These are phyloP conservation scores for Aureobasidium melanogenum DNA, from an alignment of 2,329 filamentous ascomycete genomes.

Conservation along the genomic window DNA sequence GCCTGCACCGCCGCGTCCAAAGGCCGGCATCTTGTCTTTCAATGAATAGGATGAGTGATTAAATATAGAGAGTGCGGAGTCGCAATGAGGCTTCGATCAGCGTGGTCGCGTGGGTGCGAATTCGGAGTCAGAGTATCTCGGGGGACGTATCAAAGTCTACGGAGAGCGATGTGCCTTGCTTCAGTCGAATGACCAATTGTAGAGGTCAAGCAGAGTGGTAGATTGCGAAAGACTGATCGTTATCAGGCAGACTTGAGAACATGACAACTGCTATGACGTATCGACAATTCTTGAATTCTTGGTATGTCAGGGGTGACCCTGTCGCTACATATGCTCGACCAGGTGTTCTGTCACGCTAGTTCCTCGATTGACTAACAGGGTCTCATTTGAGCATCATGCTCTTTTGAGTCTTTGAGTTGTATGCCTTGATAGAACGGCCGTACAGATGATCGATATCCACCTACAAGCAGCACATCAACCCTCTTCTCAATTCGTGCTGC, in stretches of 20 bases:
- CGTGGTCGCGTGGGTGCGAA: not conserved
- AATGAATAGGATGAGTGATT: not conserved
- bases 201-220: not conserved
- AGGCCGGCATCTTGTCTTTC: not conserved
- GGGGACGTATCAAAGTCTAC: not conserved
- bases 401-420: no score
- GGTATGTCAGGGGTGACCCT: not conserved
- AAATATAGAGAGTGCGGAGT: not conserved
- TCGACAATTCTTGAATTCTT: not conserved
- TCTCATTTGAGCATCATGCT: no score
- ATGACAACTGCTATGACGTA: constrained; percentile 3
- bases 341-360: no score
- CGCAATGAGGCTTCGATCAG: not conserved
- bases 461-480: no score
- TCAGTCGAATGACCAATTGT: not conserved
- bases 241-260: not conserved
- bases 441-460: no score
- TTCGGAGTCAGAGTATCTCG: not conserved
- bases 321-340: not conserved
- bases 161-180: no score
- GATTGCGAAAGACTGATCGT: not conserved
- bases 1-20: constrained; percentile 37
- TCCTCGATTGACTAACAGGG: no score
- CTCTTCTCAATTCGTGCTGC: no score
- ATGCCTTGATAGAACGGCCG: no score